These are phyloP conservation scores for Nigrospora oryzae DNA, from an alignment of 2,329 filamentous ascomycete species.

Conservation along the genomic window DNA sequence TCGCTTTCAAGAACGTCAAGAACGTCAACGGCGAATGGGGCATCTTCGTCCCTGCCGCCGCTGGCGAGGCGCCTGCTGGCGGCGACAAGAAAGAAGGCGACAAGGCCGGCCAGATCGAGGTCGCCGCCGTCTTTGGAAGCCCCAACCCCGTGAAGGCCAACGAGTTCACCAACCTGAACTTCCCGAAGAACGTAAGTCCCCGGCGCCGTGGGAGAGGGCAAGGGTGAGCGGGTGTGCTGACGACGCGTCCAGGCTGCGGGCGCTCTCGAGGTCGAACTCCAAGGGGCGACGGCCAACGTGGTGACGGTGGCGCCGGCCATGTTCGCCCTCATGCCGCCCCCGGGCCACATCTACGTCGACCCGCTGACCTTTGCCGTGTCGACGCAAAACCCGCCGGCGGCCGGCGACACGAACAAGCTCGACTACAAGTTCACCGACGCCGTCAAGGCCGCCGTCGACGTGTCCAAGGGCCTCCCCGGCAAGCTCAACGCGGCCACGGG, in stretches of 20 bases:
- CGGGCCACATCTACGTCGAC: slow-evolving; percentile 8
- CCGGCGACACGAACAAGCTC: slow-evolving; percentile 5
- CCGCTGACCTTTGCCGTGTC: slow-evolving; percentile 5
- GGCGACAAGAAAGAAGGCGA: not conserved
- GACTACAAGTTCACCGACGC: slow-evolving; percentile 8
- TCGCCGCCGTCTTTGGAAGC: slow-evolving; percentile 3
- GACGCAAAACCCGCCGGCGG: slow-evolving; percentile 1
- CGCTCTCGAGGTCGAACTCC: slow-evolving; percentile 6
- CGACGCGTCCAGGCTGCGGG: slow-evolving; percentile 2
- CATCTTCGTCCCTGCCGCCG: not conserved
- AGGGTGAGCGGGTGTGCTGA: not conserved
- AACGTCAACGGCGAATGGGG: slow-evolving; percentile 13
- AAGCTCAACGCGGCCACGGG: slow-evolving; percentile 6
- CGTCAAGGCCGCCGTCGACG: slow-evolving; percentile 4
- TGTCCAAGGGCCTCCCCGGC: slow-evolving; percentile 2
- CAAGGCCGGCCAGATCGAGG: slow-evolving; percentile 3
- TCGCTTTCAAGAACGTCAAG: slow-evolving; percentile 7
- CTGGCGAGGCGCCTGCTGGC: not conserved
- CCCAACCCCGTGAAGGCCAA: slow-evolving; percentile 3
- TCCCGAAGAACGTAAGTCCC: slow-evolving; percentile 4
- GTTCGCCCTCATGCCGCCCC: slow-evolving; percentile 2
- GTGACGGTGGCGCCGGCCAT: slow-evolving; percentile 5
- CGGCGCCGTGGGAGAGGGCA: not conserved
- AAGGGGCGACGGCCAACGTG: slow-evolving; percentile 5
- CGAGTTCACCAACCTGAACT: slow-evolving; percentile 3